These are phyloP conservation scores for Tulasnella sp. DNA, from an alignment of 768 basidiomycete species.

Conservation along the genomic window DNA sequence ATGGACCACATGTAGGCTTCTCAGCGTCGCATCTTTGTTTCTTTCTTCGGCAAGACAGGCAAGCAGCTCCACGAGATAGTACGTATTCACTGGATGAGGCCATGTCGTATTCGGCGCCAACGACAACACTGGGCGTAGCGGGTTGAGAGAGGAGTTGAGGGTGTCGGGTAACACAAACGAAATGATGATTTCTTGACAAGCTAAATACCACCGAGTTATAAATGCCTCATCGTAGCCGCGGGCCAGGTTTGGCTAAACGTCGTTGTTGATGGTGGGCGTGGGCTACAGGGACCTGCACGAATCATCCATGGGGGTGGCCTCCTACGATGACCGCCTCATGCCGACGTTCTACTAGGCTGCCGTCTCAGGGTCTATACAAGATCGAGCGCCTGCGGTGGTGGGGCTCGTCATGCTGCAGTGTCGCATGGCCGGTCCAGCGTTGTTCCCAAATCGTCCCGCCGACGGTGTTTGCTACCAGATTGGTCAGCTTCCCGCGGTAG, in stretches of 20 bases:
- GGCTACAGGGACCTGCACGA: neutral
- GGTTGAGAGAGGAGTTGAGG: neutral
- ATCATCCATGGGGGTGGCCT: neutral
- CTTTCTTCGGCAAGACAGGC: constrained; percentile 19
- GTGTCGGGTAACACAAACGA: neutral
- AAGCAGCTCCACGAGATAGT: constrained; percentile 9
- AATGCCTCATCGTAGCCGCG: neutral
- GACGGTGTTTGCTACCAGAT: neutral
- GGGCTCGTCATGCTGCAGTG: neutral
- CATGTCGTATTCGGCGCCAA: neutral
- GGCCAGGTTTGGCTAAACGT: neutral
- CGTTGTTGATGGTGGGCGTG: neutral
- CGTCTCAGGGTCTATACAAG: neutral
- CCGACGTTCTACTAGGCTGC: neutral
- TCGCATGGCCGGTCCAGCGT: neutral
- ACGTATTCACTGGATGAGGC: neutral
- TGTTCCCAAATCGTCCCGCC: no score
- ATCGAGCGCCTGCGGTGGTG: neutral
- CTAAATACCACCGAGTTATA: neutral
- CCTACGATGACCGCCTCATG: neutral
- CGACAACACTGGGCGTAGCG: neutral
- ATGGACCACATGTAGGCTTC: constrained; percentile 10
- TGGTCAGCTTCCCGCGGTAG: neutral
- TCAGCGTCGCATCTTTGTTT: constrained; percentile 22
- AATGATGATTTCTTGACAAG: neutral